Conservation (phyloP, 2,329 filamentous ascomycete genomes). For the Colletotrichum horii region DNA sequence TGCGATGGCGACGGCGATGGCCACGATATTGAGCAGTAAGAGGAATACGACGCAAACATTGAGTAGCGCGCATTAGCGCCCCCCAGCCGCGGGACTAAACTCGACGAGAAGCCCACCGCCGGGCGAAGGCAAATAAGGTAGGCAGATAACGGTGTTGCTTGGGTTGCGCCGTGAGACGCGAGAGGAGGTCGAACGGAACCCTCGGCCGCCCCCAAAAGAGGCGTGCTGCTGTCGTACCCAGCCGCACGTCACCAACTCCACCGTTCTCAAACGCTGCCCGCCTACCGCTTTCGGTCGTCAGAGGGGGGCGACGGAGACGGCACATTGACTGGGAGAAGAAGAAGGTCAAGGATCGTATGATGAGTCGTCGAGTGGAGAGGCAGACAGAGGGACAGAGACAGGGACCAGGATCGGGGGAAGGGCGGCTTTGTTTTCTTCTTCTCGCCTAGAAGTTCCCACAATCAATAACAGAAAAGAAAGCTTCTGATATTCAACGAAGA, state of each 20-base stretch:
- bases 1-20: not conserved
- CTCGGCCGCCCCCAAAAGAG: not conserved
- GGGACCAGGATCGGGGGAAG: not conserved
- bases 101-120: not conserved
- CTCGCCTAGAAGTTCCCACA: not conserved
- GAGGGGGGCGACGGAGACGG: not conserved
- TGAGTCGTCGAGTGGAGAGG: not conserved
- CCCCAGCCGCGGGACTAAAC: not conserved
- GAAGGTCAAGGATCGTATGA: not conserved
- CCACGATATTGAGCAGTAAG: not conserved
- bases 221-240: not conserved
- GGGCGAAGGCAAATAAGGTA: not conserved
- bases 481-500: not conserved
- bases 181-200: not conserved
- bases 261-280: conserved; percentile 13
- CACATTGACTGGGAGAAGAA: not conserved
- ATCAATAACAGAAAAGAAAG: not conserved
- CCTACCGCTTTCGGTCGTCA: not conserved
- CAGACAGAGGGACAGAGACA: not conserved
- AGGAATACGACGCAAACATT: not conserved
- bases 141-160: not conserved
- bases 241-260: not conserved
- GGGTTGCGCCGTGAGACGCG: not conserved
- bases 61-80: conserved; percentile 6
- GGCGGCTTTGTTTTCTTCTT: not conserved